phyloP scores from a whole-genome alignment of 1,139 yeast genomes.

The Tardiomyces depauwii region DNA sequence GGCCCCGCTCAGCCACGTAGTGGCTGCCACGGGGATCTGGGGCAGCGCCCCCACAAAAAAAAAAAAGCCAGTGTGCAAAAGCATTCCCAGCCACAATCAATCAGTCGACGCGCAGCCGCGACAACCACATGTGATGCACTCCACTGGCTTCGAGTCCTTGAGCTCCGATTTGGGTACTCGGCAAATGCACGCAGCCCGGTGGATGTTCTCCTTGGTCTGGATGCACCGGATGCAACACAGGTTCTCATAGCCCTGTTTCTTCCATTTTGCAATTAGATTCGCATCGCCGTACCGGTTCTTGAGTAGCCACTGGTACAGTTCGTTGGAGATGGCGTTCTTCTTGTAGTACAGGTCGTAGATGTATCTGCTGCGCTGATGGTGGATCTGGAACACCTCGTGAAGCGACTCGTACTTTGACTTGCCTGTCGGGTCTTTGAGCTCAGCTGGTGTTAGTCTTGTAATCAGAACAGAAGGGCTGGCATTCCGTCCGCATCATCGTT shows the following conservation, averaged over 20 bases:
- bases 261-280: slow-evolving; percentile 80
- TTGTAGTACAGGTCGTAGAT: slow-evolving; percentile 65
- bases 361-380: slow-evolving; percentile 70
- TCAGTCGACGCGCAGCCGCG: slow-evolving; percentile 82
- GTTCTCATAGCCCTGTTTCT: slow-evolving; percentile 79
- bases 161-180: slow-evolving; percentile 51
- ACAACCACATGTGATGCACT: slow-evolving; percentile 85
- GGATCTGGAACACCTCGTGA: slow-evolving; percentile 64
- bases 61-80: too few relatives aligned
- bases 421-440: slow-evolving; percentile 20
- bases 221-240: slow-evolving; percentile 80
- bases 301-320: slow-evolving; percentile 69
- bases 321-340: slow-evolving; percentile 51
- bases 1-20: too few relatives aligned
- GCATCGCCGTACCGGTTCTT: slow-evolving; percentile 58
- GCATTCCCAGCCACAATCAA: too few relatives aligned
- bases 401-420: slow-evolving; percentile 40
- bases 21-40: too few relatives aligned
- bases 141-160: slow-evolving; percentile 26
- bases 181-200: slow-evolving; percentile 69
- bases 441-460: slow-evolving; percentile 10
- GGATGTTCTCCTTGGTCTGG: slow-evolving; percentile 48
- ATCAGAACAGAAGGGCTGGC: slow-evolving; percentile 3
- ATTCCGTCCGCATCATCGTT: not conserved
- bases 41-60: too few relatives aligned